Base-by-base conservation (phyloP, 1,284 basidiomycete genomes). In the Takashimella koratensis region DNA sequence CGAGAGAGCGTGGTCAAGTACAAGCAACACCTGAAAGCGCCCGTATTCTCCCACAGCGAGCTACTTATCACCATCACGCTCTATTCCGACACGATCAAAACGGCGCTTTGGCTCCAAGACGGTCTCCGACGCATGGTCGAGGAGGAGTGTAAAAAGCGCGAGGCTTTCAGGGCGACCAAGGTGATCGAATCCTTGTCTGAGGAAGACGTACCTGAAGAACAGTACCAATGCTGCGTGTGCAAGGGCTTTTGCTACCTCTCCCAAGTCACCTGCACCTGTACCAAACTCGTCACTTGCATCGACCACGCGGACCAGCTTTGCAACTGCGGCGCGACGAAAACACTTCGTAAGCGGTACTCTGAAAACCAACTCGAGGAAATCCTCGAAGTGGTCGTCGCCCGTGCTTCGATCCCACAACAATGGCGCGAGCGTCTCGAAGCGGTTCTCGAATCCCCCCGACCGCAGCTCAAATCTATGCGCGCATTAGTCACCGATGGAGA, bases 11-110 rank as follows among this genome's bases (percentile, higher is more conserved):
- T 93, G 13, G 82, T 85, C 70, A 83, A 90, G 46, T 95, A 98
- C 75, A 85, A 90, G 67, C 83, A 87, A 56, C 89, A 97, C 74
- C 79, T 84, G 74, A 97, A 98, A 73, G 80, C 88, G 26, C 95
- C 96, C 2, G 96, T 98, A 5, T 99, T 99, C 77, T 98, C 93
- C 24, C 96, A 98, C 74, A 91, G 98, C 64, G 95, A 98, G 77
- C 83, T 98, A 22, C 80, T 99, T 60, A 84, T 97, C 69, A 97
- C 94, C 16, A 94, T 98, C 68, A 92, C 88, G 19, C 86, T 93
- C 67, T 90, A 96, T 74, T 93, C 92, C 4, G 84, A 87, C 56
- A 86, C 88, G n/a, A 92, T 96, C 66, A 86, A 87, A 71, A 96
- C 93, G 22, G 90, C 95, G 2, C 79, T 88, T 58, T 98, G 95